Base-by-base conservation (phyloP, 352 stramenopile species). In the Globisporangium abappressorium region DNA sequence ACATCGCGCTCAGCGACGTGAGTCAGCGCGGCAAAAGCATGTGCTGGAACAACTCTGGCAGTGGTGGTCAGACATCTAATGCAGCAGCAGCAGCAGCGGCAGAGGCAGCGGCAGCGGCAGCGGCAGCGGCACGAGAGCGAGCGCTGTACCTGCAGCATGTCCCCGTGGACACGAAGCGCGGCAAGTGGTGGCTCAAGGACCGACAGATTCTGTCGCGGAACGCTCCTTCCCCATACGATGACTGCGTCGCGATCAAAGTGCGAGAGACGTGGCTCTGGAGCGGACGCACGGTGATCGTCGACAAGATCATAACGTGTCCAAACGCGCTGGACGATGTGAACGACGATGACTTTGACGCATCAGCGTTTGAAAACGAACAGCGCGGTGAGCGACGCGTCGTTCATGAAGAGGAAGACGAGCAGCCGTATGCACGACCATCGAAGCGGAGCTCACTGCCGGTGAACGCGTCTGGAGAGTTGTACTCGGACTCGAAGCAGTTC, bases 141-240 rank as follows among this genome's bases (percentile, higher is more conserved):
- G 26, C 30, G 26, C 36, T 64, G 66, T 66, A 76, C 46, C 57
- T 79, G n/a, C 67, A 85, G 41, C 79, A 87, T 55, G 65, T 77
- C 0, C 69, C 74, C 6, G 73, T 85, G 34, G 74, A 79, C 63
- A 76, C 71, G 0, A 81, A 80, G 30, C 72, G 77, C 14, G 84
- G 79, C 59, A 92, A 90, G 67, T 92, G 84, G 84, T 89, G 77
- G 77, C 71, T 92, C 14, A 79, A 78, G 62, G 79, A 90, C 34
- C 77, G 82, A 12, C 77, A 84, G 62, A 73, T 90, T 38, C 70
- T 92, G 28, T 84, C 80, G 3, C 72, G 71, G 6, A 81, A 78
- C 57, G 64, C 66, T 0, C 70, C 70, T 2, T 62, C 70, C 9
- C 62, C 76, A 1, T 73, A 68, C 8, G 73, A 80, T 38, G 65